These are phyloP conservation scores for Salicornia ramosissima DNA, from an alignment of 148 eudicot species.

Conservation along the genomic window DNA sequence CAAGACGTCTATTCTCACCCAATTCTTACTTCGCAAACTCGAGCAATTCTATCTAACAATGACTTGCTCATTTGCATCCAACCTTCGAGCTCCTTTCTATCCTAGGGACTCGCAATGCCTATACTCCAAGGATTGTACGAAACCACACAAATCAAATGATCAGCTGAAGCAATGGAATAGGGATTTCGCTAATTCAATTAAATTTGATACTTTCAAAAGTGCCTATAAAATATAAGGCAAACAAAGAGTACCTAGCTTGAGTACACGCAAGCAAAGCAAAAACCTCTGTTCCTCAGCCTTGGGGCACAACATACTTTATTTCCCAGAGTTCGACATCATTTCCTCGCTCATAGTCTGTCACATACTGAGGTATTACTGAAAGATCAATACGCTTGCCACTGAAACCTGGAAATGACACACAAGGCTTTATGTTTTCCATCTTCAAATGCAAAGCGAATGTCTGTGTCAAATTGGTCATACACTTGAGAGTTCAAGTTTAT, in stretches of 20 bases:
- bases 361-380: slow-evolving; percentile 60
- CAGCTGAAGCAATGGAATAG: too few species aligned
- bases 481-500: neutral
- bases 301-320: slow-evolving; percentile 36
- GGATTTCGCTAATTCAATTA: too few species aligned
- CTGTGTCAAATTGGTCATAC: neutral
- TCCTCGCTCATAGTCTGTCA: slow-evolving; percentile 70
- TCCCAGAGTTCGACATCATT: slow-evolving; percentile 78
- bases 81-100: neutral
- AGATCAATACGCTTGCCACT: slow-evolving; percentile 61
- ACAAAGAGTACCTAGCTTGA: too few species aligned
- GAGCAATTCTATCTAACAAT: too few species aligned
- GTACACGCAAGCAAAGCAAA: neutral
- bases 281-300: neutral
- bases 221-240: neutral
- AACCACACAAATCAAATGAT: neutral
- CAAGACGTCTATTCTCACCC: too few species aligned
- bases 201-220: too few species aligned
- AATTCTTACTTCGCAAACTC: too few species aligned
- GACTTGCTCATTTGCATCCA: slow-evolving; percentile 21
- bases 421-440: slow-evolving; percentile 28
- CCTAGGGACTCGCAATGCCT: slow-evolving; percentile 5
- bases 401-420: slow-evolving; percentile 33
- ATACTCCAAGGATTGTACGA: slow-evolving; percentile 15
- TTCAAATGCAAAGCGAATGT: neutral